These are phyloP conservation scores for Myrmaecium sp. DNA, from an alignment of 2,329 filamentous ascomycete genomes.

Conservation along the genomic window DNA sequence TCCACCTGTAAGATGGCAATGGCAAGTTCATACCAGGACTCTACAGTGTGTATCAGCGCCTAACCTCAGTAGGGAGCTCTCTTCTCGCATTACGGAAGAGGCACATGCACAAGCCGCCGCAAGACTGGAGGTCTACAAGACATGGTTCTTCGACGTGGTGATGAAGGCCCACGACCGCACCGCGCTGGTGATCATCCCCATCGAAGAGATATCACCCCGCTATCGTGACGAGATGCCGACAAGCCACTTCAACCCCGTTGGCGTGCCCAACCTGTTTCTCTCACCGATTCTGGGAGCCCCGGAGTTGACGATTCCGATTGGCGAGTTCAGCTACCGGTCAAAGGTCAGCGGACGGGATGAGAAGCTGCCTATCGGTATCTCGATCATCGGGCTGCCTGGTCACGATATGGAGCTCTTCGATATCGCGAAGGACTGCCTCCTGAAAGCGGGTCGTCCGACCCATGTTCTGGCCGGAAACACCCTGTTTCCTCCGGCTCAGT, in stretches of 20 bases:
- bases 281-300: slow-evolving; percentile 3
- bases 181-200: slow-evolving; percentile 6
- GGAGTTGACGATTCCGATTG: slow-evolving; percentile 4
- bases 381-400: slow-evolving; percentile 3
- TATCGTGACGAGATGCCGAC: slow-evolving; percentile 6
- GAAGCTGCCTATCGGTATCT: slow-evolving; percentile 3
- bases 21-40: slow-evolving; percentile 3
- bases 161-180: slow-evolving; percentile 3
- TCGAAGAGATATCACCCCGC: slow-evolving; percentile 7
- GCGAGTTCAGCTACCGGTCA: slow-evolving; percentile 1
- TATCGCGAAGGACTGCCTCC: background rate
- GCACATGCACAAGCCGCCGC: slow-evolving; percentile 2
- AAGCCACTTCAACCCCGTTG: slow-evolving; percentile 1
- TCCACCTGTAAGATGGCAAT: slow-evolving; percentile 7
- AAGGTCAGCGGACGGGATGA: slow-evolving; percentile 2
- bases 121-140: slow-evolving; percentile 3
- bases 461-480: no score
- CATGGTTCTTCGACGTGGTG: slow-evolving; percentile 5
- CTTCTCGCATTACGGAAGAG: slow-evolving; percentile 2
- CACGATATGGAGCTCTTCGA: slow-evolving; percentile 1
- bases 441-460: background rate
- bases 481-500: no score
- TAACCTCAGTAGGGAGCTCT: slow-evolving; percentile 1
- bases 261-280: slow-evolving; percentile 3
- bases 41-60: background rate